Conservation (phyloP, 129 eudicot species). For the Arctium lappa region DNA sequence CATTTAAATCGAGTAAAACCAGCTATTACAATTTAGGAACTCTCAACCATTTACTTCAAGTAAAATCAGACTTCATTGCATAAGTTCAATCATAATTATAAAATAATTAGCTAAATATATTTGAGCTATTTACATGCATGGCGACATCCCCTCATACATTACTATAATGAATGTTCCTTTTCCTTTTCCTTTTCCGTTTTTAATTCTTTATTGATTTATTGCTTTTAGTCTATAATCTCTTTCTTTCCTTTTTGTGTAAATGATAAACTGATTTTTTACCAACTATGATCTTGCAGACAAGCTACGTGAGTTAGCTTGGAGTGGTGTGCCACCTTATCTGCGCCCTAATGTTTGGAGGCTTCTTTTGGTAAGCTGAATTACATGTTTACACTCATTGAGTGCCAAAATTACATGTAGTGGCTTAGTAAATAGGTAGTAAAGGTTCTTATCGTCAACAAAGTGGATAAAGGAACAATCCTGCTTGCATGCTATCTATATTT, state of each 20-base stretch:
- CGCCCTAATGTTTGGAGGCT: conserved; percentile 86
- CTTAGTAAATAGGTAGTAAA: neutral
- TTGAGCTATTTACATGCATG: neutral
- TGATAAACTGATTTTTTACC: neutral
- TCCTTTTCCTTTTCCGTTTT: neutral
- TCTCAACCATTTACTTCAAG: neutral
- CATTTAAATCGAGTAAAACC: neutral
- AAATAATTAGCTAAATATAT: neutral
- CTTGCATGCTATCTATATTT: neutral
- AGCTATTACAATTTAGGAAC: neutral
- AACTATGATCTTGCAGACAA: conserved; percentile 46
- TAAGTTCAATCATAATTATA: neutral
- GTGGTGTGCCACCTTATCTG: conserved; percentile 75
- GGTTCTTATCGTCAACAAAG: neutral
- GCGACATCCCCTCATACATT: neutral
- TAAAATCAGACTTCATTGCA: neutral
- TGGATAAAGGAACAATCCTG: too few relatives aligned
- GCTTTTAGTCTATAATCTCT: neutral
- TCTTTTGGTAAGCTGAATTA: conserved; percentile 62
- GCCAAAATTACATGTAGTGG: neutral
- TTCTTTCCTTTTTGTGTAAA: neutral
- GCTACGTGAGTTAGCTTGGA: conserved; percentile 80
- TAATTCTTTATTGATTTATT: neutral
- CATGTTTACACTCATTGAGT: neutral
- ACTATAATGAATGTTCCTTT: neutral